These are phyloP conservation scores for Coemansia sp. DNA, from an alignment of 192 early-diverging fungal species.

Conservation along the genomic window DNA sequence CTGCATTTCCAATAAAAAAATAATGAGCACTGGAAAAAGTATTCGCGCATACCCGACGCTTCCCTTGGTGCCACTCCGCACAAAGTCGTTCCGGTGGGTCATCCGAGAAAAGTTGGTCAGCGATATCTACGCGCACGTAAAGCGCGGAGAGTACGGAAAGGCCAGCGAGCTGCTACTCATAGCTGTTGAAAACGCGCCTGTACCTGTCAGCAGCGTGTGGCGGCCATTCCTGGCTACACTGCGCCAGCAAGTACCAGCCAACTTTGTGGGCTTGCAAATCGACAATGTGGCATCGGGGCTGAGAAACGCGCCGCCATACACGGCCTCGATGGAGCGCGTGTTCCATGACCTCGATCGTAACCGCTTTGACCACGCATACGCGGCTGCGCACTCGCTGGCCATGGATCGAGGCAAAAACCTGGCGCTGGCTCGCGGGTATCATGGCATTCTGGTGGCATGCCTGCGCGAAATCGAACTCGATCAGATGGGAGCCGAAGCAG, in stretches of 20 bases:
- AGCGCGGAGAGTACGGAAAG: constrained; percentile 37
- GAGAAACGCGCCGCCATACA: constrained; percentile 4
- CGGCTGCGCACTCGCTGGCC: constrained; percentile 10
- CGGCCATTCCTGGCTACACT: constrained; percentile 22
- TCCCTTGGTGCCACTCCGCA: neutral
- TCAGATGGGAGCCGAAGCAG: neutral
- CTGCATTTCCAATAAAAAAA: no score
- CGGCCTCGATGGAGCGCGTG: constrained; percentile 25
- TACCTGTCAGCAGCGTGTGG: constrained; percentile 28
- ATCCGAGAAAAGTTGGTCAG: constrained; percentile 22
- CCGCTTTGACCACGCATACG: constrained; percentile 12
- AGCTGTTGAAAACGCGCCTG: constrained; percentile 11
- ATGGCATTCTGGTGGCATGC: constrained; percentile 37
- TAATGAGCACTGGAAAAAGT: neutral
- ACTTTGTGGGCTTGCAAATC: constrained; percentile 7
- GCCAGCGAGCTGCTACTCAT: constrained; percentile 39
- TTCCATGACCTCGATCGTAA: constrained; percentile 15
- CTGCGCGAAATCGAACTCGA: constrained; percentile 35
- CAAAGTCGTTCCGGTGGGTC: neutral
- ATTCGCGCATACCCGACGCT: neutral
- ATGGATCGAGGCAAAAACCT: constrained; percentile 29
- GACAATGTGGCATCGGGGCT: constrained; percentile 16
- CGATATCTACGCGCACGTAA: constrained; percentile 33
- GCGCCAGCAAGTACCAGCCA: constrained; percentile 10
- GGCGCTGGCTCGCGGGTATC: constrained; percentile 32